Conservation (phyloP, 805 yeast genomes). For the Cyberlindnera galapagoensis region DNA sequence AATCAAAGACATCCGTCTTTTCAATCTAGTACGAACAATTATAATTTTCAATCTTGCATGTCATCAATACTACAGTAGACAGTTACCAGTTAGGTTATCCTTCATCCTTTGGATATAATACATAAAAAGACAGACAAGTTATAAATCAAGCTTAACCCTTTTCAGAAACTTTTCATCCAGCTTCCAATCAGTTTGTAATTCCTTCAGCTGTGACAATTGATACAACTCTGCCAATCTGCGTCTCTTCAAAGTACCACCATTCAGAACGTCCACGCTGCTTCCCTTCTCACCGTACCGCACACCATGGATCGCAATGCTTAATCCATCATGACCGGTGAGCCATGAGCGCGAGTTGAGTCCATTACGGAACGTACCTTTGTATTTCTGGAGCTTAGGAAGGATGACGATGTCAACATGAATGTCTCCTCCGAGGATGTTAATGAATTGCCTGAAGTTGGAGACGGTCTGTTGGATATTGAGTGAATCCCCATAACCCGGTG, state of each 20-base stretch:
- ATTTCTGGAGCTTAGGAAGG: conserved; percentile 61
- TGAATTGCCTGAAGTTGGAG: conserved; percentile 20
- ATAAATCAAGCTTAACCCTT: conserved; percentile 10
- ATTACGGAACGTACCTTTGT: conserved; percentile 59
- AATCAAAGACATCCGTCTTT: too few relatives aligned
- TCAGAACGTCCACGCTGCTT: conserved; percentile 20
- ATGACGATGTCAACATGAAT: conserved; percentile 33
- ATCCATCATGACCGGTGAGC: conserved; percentile 78
- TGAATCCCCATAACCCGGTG: conserved; percentile 37
- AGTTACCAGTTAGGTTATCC: too few relatives aligned
- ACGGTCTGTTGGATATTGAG: conserved; percentile 26
- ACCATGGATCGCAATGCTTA: conserved; percentile 55
- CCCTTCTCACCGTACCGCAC: conserved; percentile 27
- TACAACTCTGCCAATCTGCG: conserved; percentile 19
- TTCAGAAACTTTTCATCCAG: conserved; percentile 19
- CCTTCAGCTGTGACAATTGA: conserved; percentile 5
- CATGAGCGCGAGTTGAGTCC: conserved; percentile 74
- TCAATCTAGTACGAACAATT: too few relatives aligned
- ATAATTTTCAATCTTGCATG: too few relatives aligned
- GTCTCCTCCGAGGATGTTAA: conserved; percentile 27
- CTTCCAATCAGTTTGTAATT: conserved; percentile 13
- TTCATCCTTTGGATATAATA: too few relatives aligned
- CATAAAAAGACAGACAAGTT: too few relatives aligned
- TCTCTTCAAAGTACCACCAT: conserved; percentile 14
- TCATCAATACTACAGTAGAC: too few relatives aligned